Evolutionary conservation across 2,329 filamentous ascomycete genomes (phyloP).

Genomic region (Stagonosporopsis cucurbitacearum): DNA sequence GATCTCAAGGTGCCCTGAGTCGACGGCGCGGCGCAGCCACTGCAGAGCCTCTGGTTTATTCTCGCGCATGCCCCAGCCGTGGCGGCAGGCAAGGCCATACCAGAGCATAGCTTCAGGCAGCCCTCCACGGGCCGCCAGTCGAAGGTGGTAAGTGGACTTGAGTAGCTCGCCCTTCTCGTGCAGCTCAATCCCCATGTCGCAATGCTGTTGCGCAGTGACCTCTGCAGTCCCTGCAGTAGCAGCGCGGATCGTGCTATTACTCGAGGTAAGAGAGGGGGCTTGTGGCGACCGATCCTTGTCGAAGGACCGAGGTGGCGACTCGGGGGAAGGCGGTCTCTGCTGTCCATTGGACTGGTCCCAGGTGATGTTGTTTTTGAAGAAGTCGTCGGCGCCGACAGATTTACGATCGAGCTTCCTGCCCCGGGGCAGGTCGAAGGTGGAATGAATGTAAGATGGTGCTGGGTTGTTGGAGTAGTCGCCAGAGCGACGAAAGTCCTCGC

Average conservation of each 20-base stretch:
- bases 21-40: slow-evolving; percentile 91
- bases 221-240: slow-evolving; percentile 59
- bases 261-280: slow-evolving; percentile 48
- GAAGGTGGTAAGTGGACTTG: slow-evolving; percentile 95
- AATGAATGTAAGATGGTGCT: slow-evolving; percentile 81
- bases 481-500: slow-evolving; percentile 69
- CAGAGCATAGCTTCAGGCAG: slow-evolving; percentile 94
- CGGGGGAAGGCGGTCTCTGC: slow-evolving; percentile 47
- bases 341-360: slow-evolving; percentile 62
- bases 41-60: slow-evolving; percentile 89
- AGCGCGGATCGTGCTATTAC: slow-evolving; percentile 55
- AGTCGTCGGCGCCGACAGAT: slow-evolving; percentile 48
- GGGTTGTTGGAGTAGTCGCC: slow-evolving; percentile 58
- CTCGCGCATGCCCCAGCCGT: slow-evolving; percentile 96
- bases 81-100: slow-evolving; percentile 91
- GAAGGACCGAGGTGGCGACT: slow-evolving; percentile 49
- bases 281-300: slow-evolving; percentile 34
- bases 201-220: slow-evolving; percentile 84
- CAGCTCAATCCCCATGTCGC: slow-evolving; percentile 86
- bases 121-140: slow-evolving; percentile 83
- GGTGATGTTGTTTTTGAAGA: slow-evolving; percentile 59
- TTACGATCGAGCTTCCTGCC: slow-evolving; percentile 77
- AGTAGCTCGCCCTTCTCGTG: slow-evolving; percentile 88
- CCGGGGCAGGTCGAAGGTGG: slow-evolving; percentile 82
- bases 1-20: slow-evolving; percentile 80